Evolutionary conservation across 495 filamentous ascomycete genomes (phyloP), one percentile per base, ranked within the genome.

Genomic region (Penicillium turbatum): DNA sequence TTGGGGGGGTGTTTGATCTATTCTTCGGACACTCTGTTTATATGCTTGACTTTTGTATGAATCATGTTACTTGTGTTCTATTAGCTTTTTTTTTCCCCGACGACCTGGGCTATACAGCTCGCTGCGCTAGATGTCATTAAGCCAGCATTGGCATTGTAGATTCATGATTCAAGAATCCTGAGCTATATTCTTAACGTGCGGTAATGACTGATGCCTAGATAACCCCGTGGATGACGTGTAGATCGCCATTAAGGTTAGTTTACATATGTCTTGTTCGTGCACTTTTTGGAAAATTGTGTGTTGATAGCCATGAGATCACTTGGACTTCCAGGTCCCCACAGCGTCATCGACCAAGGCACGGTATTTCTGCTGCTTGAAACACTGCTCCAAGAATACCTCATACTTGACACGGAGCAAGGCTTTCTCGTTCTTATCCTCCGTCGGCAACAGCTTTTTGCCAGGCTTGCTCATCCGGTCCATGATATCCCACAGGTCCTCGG

Each of bases 401-500:
- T 96, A 98, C 75, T 98, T 98, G 24, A 83, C 85, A 56, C 81
- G 71, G 48, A 98, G 70, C 52, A 98, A 71, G 62, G 83, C 86
- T 78, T 86, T 90, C 77, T 92, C 85, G 27, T 79, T 82, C 41
- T 59, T 60, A 64, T 95, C 82, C 17, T 73, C 80, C 0, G 80
- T 82, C 13, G 92, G 88, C 69, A 82, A 73, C 3, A 96, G 83
- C 51, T 88, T 81, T 64, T 82, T 87, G n/a, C 93, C 92, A 21
- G 89, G 86, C 73, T 96, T 96, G 71, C 85, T 92, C 87, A 96
- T 96, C 31, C 91, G 84, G 69, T 93, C 88, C 93, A 98, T 98
- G 62, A 98, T 96, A 49, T 83, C 79, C 93, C 92, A 98, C 52
- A 98, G 72, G 37, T 84, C 80, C 73, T 96, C 92, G 1, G 86